These are phyloP conservation scores for Termitomyces sp. DNA, from an alignment of 768 basidiomycete species.

Conservation along the genomic window DNA sequence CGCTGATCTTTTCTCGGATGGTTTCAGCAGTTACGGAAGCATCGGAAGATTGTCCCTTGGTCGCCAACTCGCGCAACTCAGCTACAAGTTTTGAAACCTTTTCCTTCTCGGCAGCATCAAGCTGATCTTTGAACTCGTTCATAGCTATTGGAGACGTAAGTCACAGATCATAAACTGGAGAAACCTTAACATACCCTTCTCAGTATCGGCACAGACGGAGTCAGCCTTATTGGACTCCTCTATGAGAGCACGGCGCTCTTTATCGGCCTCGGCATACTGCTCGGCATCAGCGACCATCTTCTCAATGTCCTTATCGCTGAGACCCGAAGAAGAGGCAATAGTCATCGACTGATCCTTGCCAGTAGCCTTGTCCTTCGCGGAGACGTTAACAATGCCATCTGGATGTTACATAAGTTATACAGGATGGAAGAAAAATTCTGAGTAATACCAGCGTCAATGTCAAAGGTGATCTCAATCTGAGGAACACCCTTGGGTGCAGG, in stretches of 20 bases:
- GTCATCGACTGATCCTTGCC: conserved; percentile 93
- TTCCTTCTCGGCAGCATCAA: conserved; percentile 88
- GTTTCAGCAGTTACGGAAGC: conserved; percentile 73
- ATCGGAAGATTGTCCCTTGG: conserved; percentile 88
- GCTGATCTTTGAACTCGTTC: conserved; percentile 96
- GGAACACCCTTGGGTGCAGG: conserved; percentile 80
- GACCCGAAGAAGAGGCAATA: conserved; percentile 94
- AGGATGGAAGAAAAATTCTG: neutral
- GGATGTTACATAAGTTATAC: conserved; percentile 5
- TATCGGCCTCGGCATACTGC: conserved; percentile 90
- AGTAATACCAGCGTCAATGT: conserved; percentile 86
- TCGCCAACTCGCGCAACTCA: conserved; percentile 85
- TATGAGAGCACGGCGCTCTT: conserved; percentile 79
- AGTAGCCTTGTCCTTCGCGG: conserved; percentile 92
- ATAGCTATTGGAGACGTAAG: conserved; percentile 49
- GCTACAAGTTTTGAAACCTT: conserved; percentile 84
- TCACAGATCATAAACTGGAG: neutral
- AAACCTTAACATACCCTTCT: conserved; percentile 68
- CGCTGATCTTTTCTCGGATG: conserved; percentile 90
- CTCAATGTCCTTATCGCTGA: conserved; percentile 95
- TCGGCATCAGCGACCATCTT: conserved; percentile 95
- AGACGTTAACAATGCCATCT: conserved; percentile 97
- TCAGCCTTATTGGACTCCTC: conserved; percentile 98
- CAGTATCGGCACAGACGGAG: conserved; percentile 89
- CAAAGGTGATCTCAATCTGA: conserved; percentile 88